Base-by-base conservation (phyloP, 2,329 filamentous ascomycete genomes). In the Aspergillus ustus region DNA sequence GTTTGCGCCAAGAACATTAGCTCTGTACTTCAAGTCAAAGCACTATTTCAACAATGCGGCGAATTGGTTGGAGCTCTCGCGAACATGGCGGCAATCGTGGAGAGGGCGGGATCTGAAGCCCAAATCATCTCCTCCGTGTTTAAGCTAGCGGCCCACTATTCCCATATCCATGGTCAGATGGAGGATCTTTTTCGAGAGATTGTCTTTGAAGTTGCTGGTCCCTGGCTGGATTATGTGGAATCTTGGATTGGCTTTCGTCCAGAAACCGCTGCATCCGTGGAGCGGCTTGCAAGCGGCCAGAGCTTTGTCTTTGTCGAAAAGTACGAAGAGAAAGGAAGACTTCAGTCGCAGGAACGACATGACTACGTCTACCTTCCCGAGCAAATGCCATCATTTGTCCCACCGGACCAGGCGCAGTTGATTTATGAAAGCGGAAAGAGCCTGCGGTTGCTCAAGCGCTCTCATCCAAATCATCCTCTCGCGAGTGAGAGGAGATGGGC, bases 401-500 rank as follows among this genome's bases (percentile, higher is more conserved):
- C 88, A 0, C 74, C 80, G 5, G 91, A 95, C 60, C 85, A 93
- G 66, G 88, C 87, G 3, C 83, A 85, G 54, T 80, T 83, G 5
- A 86, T 95, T n/a, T 93, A 94, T 66, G 91, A 96, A 72, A 90
- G 89, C 3, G 92, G 91, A 4, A 86, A 85, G 68, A 94, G 90
- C 72, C 77, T 96, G 52, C 86, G 90, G 7, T 87, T 95, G 57
- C 81, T 96, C 52, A 85, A 87, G 67, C 79, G 81, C 22, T 87
- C 90, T 67, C 90, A 95, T 71, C 85, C 91, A 5, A 81, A 87
- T 2, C 91, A 96, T 71, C 87, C 89, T 0, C 78, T 95, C 46
- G 84, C 86, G 15, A 82, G 81, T 46, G 70, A 80, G n/a, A 79
- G 81, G 28, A 78, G 86, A 6, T 67, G 72, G 9, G 73, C 77